Percentiles rank a stretch among this genome's conserved stretches.
Conservation (phyloP, 2,329 filamentous ascomycete species). For the Sordariomycetes sp. region DNA sequence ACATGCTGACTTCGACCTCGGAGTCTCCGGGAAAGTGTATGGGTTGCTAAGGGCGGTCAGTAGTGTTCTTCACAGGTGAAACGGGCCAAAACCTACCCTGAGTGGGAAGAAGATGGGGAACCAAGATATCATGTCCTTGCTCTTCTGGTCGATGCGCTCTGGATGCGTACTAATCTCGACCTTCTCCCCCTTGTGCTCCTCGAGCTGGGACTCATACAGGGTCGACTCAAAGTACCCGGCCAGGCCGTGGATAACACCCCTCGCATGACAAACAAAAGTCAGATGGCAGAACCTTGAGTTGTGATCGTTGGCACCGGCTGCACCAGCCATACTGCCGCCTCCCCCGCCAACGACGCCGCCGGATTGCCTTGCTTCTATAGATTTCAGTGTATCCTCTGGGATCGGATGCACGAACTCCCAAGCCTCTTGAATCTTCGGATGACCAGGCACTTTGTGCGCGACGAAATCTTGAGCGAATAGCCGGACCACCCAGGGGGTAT, state of each 20-base stretch:
- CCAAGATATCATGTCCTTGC: constrained; percentile 98
- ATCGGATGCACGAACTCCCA: constrained; percentile 78
- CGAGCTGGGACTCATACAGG: constrained; percentile 57
- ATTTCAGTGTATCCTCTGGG: constrained; percentile 44
- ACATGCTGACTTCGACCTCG: constrained; percentile 87
- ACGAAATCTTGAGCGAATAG: constrained; percentile 85
- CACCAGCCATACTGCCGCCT: constrained; percentile 63
- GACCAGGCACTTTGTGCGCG: constrained; percentile 51
- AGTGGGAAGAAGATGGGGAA: constrained; percentile 98
- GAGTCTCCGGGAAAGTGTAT: constrained; percentile 77
- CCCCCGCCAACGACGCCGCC: constrained; percentile 59
- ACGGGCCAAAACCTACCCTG: constrained; percentile 54
- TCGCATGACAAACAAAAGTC: constrained; percentile 67
- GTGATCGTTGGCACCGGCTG: constrained; percentile 81
- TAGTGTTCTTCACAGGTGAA: constrained; percentile 1
- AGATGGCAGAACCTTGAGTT: constrained; percentile 75
- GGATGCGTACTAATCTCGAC: constrained; percentile 91
- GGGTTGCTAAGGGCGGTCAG: constrained; percentile 50
- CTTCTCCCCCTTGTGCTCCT: constrained; percentile 30
- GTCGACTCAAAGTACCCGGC: constrained; percentile 95
- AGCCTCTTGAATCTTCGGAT: constrained; percentile 59
- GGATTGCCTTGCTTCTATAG: constrained; percentile 46
- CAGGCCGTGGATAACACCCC: constrained; percentile 82
- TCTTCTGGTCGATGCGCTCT: constrained; percentile 84
- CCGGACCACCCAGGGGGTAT: constrained; percentile 92